Percentiles rank a stretch among this genome's conserved stretches.
Conservation (phyloP, 179 eudicot genomes). For the Silene noctiflora region DNA sequence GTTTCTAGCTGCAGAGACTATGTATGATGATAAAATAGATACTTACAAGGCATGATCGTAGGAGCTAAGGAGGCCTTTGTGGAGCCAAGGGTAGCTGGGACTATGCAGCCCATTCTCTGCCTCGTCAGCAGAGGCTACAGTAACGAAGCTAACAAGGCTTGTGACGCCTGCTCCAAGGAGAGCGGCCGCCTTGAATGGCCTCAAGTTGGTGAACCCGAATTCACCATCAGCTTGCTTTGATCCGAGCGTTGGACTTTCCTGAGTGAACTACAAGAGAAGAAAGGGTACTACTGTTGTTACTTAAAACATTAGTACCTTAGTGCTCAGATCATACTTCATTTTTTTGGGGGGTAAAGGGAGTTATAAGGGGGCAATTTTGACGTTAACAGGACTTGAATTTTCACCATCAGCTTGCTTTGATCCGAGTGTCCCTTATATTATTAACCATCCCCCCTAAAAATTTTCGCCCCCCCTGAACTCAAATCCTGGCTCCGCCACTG, state of each 20-base stretch:
- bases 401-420: too few relatives aligned
- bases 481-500: too few relatives aligned
- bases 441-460: too few relatives aligned
- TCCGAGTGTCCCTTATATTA: too few relatives aligned
- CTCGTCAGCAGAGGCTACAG: slow-evolving; percentile 20
- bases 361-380: too few relatives aligned
- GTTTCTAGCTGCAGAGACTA: background rate
- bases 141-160: slow-evolving; percentile 16
- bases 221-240: slow-evolving; percentile 4
- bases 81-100: slow-evolving; percentile 28
- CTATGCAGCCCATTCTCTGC: slow-evolving; percentile 21
- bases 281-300: too few relatives aligned
- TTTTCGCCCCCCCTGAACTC: too few relatives aligned
- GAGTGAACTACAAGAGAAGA: background rate
- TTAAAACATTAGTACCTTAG: too few relatives aligned
- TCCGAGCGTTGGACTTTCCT: background rate
- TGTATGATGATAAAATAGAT: background rate
- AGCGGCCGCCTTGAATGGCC: background rate
- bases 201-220: background rate
- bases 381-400: too few relatives aligned
- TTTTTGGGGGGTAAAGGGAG: too few relatives aligned
- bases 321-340: too few relatives aligned
- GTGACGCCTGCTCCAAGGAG: slow-evolving; percentile 21
- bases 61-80: slow-evolving; percentile 27
- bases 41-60: slow-evolving; percentile 29